phyloP scores from a whole-genome alignment of 176 grass and related monocot genomes.

The Puya raimondii region DNA sequence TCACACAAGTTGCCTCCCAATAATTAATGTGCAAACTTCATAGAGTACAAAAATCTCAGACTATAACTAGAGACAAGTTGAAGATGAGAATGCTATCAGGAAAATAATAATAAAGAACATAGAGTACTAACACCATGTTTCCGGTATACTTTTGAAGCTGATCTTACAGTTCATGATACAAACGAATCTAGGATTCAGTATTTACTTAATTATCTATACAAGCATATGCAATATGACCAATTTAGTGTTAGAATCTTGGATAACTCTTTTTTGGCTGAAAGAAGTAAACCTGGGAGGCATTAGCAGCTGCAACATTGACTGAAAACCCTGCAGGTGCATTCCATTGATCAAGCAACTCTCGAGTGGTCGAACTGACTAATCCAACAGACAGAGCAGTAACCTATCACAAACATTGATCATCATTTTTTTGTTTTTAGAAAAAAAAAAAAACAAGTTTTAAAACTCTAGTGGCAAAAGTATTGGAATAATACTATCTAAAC shows the following conservation, averaged over 20 bases:
- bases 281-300: conserved; percentile 44
- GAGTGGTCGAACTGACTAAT: conserved; percentile 71
- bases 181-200: too few species aligned
- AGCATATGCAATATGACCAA: neutral
- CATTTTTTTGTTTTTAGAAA: neutral
- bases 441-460: neutral
- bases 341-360: conserved; percentile 87
- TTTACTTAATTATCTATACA: neutral
- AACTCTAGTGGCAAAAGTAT: neutral
- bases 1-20: too few species aligned
- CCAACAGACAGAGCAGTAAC: conserved; percentile 77
- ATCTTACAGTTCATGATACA: too few species aligned
- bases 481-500: neutral
- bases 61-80: too few species aligned
- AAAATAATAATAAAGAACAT: too few species aligned
- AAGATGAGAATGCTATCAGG: too few species aligned
- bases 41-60: too few species aligned
- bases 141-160: too few species aligned
- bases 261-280: neutral
- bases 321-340: conserved; percentile 78
- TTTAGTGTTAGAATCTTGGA: neutral
- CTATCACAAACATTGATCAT: conserved; percentile 21
- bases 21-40: too few species aligned
- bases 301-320: conserved; percentile 94
- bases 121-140: too few species aligned